Evolutionary conservation across 257 asterid species (phyloP), one percentile per base, ranked within the genome.

Genomic region (Henckelia pumila): DNA sequence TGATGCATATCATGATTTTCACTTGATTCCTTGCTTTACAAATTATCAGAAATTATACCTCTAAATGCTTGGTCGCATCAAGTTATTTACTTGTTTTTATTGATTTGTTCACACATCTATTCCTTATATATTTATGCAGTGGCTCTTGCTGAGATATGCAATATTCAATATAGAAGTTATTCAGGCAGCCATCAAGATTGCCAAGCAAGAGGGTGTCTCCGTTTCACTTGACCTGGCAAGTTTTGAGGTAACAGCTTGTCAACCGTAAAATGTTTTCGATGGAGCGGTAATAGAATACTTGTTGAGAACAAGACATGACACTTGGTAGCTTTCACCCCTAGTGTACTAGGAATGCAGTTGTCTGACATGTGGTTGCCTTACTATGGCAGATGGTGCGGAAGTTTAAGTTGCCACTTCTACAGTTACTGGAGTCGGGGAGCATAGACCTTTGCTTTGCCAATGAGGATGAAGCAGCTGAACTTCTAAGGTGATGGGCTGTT

Each of bases 371-470:
- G 57, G 71, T 69, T 30, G 33, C 68, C 62, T 78, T 64, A 23
- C 63, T 40, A 61, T 35, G 63, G 49, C 88, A 91, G 99, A 94
- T 94, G 99, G 98, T 94, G 58, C 81, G 92, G 70, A 85, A 88
- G 78, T 88, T 88, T 80, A 86, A 86, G 72, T 30, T 59, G 67
- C 93, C 87, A 28, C 99, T 94, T 62, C 73, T 91, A 59, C 77
- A 84, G 76, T 76, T 94, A 67, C 80, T 94, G 33, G 90, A 89
- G 79, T 88, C 99, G 4, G 90, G 99, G 35, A 84, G 83, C 56
- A 84, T 94, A 52, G 98, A 94, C 71, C 93, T 94, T 62, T 94
- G 99, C 81, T 94, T 88, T 70, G 99, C 99, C 30, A 94, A 94
- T 57, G 99, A 94, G 87, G 99, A 94, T 64, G 99, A 91, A 79